A percentile compares a stretch with the other conserved stretches of the same genome.
Evolutionary conservation across 2,329 filamentous ascomycete genomes (phyloP).

Genomic region (Annulohypoxylon truncatum): DNA sequence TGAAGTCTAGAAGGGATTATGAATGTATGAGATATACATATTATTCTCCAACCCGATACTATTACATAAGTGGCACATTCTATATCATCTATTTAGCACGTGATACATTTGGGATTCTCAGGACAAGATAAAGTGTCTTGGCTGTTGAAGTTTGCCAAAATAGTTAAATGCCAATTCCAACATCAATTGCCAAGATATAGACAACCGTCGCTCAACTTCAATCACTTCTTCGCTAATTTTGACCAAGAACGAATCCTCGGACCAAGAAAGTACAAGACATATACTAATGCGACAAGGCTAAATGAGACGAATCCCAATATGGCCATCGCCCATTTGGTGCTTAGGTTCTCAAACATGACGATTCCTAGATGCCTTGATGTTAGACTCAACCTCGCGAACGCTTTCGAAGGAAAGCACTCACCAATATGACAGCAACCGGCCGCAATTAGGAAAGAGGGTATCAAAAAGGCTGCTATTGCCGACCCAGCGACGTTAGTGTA

Average conservation of each 20-base stretch:
- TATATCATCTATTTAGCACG: not conserved
- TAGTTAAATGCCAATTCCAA: conserved; percentile 4
- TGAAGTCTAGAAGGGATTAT: too few species aligned
- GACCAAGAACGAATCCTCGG: conserved; percentile 49
- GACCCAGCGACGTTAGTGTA: conserved; percentile 57
- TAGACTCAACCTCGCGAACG: not conserved
- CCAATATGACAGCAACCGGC: conserved; percentile 55
- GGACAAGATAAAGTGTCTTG: not conserved
- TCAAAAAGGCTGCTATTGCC: conserved; percentile 57
- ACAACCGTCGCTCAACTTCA: not conserved
- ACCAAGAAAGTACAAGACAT: conserved; percentile 56
- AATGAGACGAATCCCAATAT: conserved; percentile 56
- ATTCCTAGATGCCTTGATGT: conserved; percentile 39
- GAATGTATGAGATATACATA: too few species aligned
- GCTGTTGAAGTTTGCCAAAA: not conserved
- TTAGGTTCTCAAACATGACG: conserved; percentile 54
- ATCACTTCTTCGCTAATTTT: conserved; percentile 51
- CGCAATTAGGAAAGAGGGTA: conserved; percentile 56
- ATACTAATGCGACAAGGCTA: conserved; percentile 54
- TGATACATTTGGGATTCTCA: not conserved
- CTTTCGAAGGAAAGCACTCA: conserved; percentile 34
- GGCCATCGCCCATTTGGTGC: conserved; percentile 56
- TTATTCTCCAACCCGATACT: too few species aligned
- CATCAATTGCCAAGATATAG: conserved; percentile 2
- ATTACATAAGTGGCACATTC: conserved; percentile 7